phyloP scores from a whole-genome alignment of 2,329 filamentous ascomycete genomes.

The Alternaria consortialis region DNA sequence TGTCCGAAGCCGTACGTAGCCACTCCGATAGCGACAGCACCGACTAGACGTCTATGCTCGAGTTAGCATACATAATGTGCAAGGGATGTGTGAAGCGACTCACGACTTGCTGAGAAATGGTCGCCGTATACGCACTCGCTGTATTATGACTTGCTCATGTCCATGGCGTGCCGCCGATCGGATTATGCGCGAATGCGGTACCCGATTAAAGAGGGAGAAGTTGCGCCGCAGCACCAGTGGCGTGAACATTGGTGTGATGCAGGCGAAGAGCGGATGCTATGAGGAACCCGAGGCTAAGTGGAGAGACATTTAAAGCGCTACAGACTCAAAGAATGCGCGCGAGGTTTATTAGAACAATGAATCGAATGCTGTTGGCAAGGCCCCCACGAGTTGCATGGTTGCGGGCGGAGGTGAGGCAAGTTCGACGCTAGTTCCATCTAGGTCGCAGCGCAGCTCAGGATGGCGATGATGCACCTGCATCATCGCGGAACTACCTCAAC shows the following conservation, averaged over 20 bases:
- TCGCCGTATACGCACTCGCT: constrained; percentile 53
- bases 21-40: constrained; percentile 27
- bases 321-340: constrained; percentile 1
- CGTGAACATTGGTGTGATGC: constrained; percentile 48
- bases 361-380: neutral
- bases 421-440: constrained; percentile 15
- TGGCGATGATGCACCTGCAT: constrained; percentile 23
- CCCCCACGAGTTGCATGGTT: neutral
- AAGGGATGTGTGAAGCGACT: constrained; percentile 21
- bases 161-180: constrained; percentile 42
- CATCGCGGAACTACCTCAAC: constrained; percentile 27
- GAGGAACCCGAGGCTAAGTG: constrained; percentile 16
- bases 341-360: neutral
- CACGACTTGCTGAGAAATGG: constrained; percentile 50
- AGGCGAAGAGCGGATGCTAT: constrained; percentile 24
- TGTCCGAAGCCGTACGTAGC: constrained; percentile 31
- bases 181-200: constrained; percentile 34
- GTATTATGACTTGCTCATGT: constrained; percentile 42
- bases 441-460: constrained; percentile 20
- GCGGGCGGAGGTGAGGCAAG: constrained; percentile 23
- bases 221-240: constrained; percentile 49
- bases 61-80: constrained; percentile 14
- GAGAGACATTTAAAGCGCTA: constrained; percentile 30
- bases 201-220: constrained; percentile 47
- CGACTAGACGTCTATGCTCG: constrained; percentile 35